Conservation (phyloP, 331 rosid genomes). For the Acacia concinna region DNA sequence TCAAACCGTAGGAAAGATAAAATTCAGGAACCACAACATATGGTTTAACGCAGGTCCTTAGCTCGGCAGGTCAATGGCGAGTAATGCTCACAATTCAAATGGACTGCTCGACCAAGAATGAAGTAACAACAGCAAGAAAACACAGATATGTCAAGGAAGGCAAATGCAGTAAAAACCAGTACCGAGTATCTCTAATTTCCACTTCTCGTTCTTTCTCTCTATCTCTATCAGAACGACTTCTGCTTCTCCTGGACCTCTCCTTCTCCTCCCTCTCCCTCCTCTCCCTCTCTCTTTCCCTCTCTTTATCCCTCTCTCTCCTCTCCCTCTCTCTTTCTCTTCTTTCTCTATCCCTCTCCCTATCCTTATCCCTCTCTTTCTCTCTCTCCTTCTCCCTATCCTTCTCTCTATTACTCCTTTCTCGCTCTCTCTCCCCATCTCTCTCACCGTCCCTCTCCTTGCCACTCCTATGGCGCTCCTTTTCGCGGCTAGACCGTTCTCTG, state of each 20-base stretch:
- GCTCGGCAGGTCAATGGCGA: neutral
- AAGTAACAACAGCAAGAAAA: neutral
- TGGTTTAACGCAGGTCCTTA: neutral
- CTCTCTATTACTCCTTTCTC: slow-evolving; percentile 10
- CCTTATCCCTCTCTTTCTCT: slow-evolving; percentile 42
- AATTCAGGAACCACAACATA: neutral
- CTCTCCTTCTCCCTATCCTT: slow-evolving; percentile 30
- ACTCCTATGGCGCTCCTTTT: slow-evolving; percentile 54
- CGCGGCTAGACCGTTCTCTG: slow-evolving; percentile 53
- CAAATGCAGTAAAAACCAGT: slow-evolving; percentile 7
- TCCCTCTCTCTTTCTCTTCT: neutral
- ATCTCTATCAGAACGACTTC: slow-evolving; percentile 43
- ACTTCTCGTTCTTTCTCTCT: slow-evolving; percentile 55
- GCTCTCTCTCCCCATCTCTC: neutral
- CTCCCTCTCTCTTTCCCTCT: slow-evolving; percentile 20
- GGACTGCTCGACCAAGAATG: neutral
- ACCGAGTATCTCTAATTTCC: slow-evolving; percentile 71
- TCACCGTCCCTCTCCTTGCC: slow-evolving; percentile 50
- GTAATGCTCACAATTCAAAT: neutral
- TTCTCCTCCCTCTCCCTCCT: neutral
- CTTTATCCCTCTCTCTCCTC: slow-evolving; percentile 14
- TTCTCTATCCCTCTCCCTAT: neutral
- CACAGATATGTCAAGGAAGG: neutral
- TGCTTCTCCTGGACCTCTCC: neutral
- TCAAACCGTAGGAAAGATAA: neutral